phyloP scores from a whole-genome alignment of 371 early-diverging fungal genomes.

The Catenaria anguillulae region DNA sequence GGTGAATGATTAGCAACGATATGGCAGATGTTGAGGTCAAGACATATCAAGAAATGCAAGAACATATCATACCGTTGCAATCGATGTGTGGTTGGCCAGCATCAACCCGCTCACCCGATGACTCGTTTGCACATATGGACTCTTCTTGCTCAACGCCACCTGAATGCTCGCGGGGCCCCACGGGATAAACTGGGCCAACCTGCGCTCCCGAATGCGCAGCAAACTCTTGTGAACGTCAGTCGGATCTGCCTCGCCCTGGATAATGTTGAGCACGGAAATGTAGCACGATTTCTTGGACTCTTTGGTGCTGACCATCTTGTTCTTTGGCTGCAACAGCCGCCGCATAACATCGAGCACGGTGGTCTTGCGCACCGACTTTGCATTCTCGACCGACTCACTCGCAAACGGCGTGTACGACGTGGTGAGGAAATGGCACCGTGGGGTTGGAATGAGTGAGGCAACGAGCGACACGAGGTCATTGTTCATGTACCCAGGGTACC shows the following conservation, averaged over 20 bases:
- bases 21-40: constrained; percentile 19
- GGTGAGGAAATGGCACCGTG: constrained; percentile 90
- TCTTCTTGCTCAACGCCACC: constrained; percentile 81
- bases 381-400: constrained; percentile 82
- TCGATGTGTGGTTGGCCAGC: constrained; percentile 96
- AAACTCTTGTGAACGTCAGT: constrained; percentile 97
- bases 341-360: constrained; percentile 97
- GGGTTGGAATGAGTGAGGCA: constrained; percentile 88
- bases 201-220: constrained; percentile 82
- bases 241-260: constrained; percentile 95
- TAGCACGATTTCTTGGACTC: constrained; percentile 85
- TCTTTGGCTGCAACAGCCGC: constrained; percentile 85
- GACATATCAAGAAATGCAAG: background rate
- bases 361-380: constrained; percentile 84
- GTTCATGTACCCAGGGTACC: constrained; percentile 99
- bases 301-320: constrained; percentile 85
- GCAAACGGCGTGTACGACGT: constrained; percentile 98
- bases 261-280: constrained; percentile 87
- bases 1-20: too few species aligned
- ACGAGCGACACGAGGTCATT: constrained; percentile 93
- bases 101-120: constrained; percentile 95
- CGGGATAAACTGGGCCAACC: constrained; percentile 92
- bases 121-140: constrained; percentile 77
- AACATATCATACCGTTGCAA: constrained; percentile 49
- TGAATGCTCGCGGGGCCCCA: constrained; percentile 99